Base-by-base conservation (phyloP, 805 yeast species). In the Candida taoyuanica region DNA sequence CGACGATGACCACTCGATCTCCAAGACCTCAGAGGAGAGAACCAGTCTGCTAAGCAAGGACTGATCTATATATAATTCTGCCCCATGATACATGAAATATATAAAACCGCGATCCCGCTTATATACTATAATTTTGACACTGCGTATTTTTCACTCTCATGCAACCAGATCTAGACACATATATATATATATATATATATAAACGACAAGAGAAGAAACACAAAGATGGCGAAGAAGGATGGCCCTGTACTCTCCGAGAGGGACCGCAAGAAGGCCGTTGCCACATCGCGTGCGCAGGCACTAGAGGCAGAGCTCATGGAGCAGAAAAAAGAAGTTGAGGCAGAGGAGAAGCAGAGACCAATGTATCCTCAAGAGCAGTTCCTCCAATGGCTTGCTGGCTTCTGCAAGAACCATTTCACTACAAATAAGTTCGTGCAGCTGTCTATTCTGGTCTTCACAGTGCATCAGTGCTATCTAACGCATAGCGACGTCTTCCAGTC, bases 391-490 rank as follows among this genome's bases (percentile, higher is more conserved):
- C 7, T 49, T 1, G 34, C 40, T 9, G 24, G 27, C 7, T 36
- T 50, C 11, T 40, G 48, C 16, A 54, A 38, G 16, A 35, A 47
- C 13, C 20, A 56, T 23, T 16, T 58, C 21, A 42, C 48, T 2
- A 47, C 55, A 1, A 53, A 51, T 21, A 52, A 46, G 36, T 34
- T 60, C 20, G 40, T 53, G 12, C 63, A 62, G 37, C 13, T 53
- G 17, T 48, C 52, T 2, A 44, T 51, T 6, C 35, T 62, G 6
- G 53, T 53, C 1, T 45, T 53, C 14, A 42, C 58, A 7, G 35
- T 39, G 3, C 50, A 60, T 24, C 48, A 50, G 16, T 47, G 53
- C 1, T 55, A 48, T 31, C 9, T 44, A 21, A 44, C 52, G 8
- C 46, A 36, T 24, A 45, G 33, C 15, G 28, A 5, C 32, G 29